Conservation (phyloP, 2,329 filamentous ascomycete species). For the Fusarium fracticaudum region DNA sequence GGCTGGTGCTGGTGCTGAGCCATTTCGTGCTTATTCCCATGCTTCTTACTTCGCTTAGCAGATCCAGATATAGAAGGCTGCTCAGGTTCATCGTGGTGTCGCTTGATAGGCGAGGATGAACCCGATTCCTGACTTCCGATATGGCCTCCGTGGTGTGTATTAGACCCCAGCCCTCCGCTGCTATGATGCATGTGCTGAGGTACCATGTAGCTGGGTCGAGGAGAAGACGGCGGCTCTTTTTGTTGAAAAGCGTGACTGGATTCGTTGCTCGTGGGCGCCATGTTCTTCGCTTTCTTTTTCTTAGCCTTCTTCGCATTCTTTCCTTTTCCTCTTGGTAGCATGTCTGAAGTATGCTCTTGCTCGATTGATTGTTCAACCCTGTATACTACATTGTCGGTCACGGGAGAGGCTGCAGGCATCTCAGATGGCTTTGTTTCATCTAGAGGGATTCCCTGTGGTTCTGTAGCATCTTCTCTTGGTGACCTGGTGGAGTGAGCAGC, state of each 20-base stretch:
- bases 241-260: background rate
- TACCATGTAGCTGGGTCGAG: background rate
- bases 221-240: background rate
- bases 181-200: background rate
- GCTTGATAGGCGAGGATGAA: constrained; percentile 18
- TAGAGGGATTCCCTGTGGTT: background rate
- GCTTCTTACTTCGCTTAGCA: constrained; percentile 32
- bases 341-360: background rate
- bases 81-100: constrained; percentile 20
- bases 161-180: background rate
- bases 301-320: constrained; percentile 41
- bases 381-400: background rate
- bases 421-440: background rate
- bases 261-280: background rate
- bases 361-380: background rate
- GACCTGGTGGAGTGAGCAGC: background rate
- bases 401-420: background rate
- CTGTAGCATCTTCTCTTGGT: background rate
- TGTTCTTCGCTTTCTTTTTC: constrained; percentile 36
- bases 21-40: background rate
- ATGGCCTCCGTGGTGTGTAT: too few species aligned
- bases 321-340: constrained; percentile 8
- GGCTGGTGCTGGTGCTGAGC: background rate
- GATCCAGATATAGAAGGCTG: background rate
- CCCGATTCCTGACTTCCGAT: background rate